These are phyloP conservation scores for Trichophyton mentagrophytes DNA, from an alignment of 2,329 filamentous ascomycete genomes.

Conservation along the genomic window DNA sequence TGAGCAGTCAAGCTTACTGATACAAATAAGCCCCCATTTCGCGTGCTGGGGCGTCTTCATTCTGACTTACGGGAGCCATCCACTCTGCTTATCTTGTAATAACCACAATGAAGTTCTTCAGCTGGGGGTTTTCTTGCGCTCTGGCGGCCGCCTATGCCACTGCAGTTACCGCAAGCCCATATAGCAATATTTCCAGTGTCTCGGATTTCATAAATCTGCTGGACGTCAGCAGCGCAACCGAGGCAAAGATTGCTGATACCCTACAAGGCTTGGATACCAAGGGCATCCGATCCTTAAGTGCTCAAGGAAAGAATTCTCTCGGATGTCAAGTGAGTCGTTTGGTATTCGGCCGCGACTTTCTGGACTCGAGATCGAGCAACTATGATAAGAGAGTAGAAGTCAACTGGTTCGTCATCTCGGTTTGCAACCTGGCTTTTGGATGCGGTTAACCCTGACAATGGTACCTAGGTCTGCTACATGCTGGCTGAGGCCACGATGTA, in stretches of 20 bases:
- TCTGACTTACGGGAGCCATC: no score
- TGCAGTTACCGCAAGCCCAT: not conserved
- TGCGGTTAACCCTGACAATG: not conserved
- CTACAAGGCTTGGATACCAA: no score
- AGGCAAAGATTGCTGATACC: no score
- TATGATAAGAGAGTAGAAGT: not conserved
- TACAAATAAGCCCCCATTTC: no score
- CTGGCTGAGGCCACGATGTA: not conserved
- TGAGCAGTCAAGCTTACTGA: no score
- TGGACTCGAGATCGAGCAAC: not conserved
- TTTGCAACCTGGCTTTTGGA: not conserved
- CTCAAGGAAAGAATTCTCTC: not conserved
- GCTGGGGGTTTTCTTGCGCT: no score
- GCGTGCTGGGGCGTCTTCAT: no score
- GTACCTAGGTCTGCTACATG: not conserved
- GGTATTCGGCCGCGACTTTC: not conserved
- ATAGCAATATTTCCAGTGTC: not conserved
- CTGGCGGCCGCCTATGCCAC: no score
- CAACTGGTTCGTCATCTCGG: not conserved
- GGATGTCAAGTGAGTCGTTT: not conserved
- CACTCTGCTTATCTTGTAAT: no score
- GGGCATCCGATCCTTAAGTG: not conserved
- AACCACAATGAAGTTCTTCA: no score
- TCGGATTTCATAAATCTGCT: not conserved
- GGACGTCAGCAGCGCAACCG: not conserved